phyloP scores from a whole-genome alignment of 2,329 filamentous ascomycete species.

The Polytolypa hystricis region DNA sequence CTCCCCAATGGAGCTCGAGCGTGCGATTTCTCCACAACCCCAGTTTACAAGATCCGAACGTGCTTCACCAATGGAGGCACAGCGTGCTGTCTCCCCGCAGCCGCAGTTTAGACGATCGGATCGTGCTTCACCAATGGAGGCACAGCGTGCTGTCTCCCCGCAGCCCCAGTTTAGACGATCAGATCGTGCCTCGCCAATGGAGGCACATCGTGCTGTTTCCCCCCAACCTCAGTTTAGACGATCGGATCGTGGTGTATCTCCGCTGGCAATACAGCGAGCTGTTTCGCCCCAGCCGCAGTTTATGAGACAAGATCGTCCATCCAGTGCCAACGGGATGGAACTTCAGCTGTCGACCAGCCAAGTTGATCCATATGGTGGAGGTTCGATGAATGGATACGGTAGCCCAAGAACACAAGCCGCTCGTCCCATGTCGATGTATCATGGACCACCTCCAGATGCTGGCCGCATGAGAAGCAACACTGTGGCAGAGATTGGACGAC shows the following conservation, averaged over 20 bases:
- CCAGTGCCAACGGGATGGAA: constrained; percentile 48
- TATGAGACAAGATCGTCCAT: constrained; percentile 38
- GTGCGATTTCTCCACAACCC: constrained; percentile 42
- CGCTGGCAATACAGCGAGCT: constrained; percentile 25
- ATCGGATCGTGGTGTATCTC: constrained; percentile 25
- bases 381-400: constrained; percentile 23
- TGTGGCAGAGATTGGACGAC: constrained; percentile 52
- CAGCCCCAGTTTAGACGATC: constrained; percentile 41
- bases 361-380: constrained; percentile 46
- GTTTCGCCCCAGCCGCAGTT: constrained; percentile 45
- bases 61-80: constrained; percentile 33
- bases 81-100: constrained; percentile 42
- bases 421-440: constrained; percentile 39
- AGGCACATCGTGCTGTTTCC: constrained; percentile 35
- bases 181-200: constrained; percentile 37
- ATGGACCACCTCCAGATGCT: constrained; percentile 28
- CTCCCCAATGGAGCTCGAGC: constrained; percentile 28
- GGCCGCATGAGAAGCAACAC: constrained; percentile 62
- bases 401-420: constrained; percentile 20
- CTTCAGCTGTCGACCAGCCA: constrained; percentile 51
- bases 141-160: constrained; percentile 40
- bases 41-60: constrained; percentile 40
- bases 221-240: constrained; percentile 42
- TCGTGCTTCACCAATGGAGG: constrained; percentile 38
- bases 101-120: constrained; percentile 41